Percentiles rank a stretch among this genome's conserved stretches.
Conservation (phyloP, 106 monocot genomes). For the Ottelia alismoides region DNA sequence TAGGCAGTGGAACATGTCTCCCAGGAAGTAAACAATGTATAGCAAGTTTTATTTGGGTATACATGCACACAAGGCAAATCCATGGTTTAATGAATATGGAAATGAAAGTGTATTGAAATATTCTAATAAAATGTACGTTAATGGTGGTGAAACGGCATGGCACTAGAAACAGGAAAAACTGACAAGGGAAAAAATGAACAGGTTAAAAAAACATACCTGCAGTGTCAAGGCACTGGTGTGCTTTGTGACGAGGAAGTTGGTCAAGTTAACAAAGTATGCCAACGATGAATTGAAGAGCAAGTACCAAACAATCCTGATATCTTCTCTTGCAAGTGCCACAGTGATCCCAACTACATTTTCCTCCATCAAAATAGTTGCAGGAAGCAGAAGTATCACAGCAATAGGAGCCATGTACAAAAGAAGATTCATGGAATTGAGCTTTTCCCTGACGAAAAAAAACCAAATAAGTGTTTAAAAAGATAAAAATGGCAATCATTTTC, state of each 20-base stretch:
- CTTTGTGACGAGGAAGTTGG: conserved; percentile 93
- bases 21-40: no score
- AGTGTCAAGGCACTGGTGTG: conserved; percentile 90
- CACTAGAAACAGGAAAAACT: neutral
- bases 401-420: conserved; percentile 92
- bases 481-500: no score
- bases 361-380: conserved; percentile 65
- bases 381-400: conserved; percentile 70
- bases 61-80: no score
- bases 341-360: conserved; percentile 70
- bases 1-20: no score
- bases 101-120: no score
- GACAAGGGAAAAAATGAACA: conserved; percentile 1
- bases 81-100: no score
- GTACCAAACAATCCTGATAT: conserved; percentile 52
- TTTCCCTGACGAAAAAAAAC: conserved; percentile 49
- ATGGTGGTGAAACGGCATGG: no score
- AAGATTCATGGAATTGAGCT: conserved; percentile 94
- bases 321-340: conserved; percentile 56
- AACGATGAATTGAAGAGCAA: conserved; percentile 62
- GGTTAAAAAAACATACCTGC: conserved; percentile 32
- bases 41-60: no score
- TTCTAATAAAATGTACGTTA: no score
- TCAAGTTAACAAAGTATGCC: conserved; percentile 93
- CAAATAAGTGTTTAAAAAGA: no score